phyloP scores from a whole-genome alignment of 1,284 basidiomycete species.

The Malassezia arunalokei region DNA sequence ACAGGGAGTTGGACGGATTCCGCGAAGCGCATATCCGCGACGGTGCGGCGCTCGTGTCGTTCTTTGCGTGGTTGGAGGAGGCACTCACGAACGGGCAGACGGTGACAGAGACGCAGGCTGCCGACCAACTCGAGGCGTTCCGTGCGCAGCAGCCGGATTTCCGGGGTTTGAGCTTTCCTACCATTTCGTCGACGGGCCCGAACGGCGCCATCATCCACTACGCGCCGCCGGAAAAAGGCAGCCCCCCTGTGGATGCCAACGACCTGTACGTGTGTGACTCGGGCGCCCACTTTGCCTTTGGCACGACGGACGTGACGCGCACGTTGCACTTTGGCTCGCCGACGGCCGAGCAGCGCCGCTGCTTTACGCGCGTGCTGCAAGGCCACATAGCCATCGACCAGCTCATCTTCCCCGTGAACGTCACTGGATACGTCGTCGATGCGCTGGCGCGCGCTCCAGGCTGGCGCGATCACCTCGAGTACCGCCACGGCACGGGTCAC shows the following conservation, averaged over 20 bases:
- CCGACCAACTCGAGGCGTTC: constrained; percentile 65
- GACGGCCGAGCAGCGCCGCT: constrained; percentile 65
- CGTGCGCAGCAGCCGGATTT: constrained; percentile 67
- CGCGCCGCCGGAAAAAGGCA: constrained; percentile 61
- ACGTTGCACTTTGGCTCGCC: constrained; percentile 78
- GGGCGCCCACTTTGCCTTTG: constrained; percentile 77
- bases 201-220: constrained; percentile 96
- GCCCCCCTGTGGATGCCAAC: constrained; percentile 55
- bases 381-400: constrained; percentile 86
- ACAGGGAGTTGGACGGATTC: constrained; percentile 75
- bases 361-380: constrained; percentile 86
- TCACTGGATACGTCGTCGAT: constrained; percentile 67
- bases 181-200: constrained; percentile 74
- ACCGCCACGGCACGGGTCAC: constrained; percentile 48
- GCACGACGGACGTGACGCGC: constrained; percentile 81
- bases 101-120: constrained; percentile 69
- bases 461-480: constrained; percentile 79
- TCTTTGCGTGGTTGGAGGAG: constrained; percentile 85
- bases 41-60: constrained; percentile 66
- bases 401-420: constrained; percentile 72
- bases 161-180: constrained; percentile 76
- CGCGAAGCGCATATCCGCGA: constrained; percentile 77
- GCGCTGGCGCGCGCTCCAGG: constrained; percentile 68
- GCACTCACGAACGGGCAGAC: constrained; percentile 57
- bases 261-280: constrained; percentile 81